Evolutionary conservation across 1,284 basidiomycete species (phyloP).

Genomic region (Volvariella surrecta): DNA sequence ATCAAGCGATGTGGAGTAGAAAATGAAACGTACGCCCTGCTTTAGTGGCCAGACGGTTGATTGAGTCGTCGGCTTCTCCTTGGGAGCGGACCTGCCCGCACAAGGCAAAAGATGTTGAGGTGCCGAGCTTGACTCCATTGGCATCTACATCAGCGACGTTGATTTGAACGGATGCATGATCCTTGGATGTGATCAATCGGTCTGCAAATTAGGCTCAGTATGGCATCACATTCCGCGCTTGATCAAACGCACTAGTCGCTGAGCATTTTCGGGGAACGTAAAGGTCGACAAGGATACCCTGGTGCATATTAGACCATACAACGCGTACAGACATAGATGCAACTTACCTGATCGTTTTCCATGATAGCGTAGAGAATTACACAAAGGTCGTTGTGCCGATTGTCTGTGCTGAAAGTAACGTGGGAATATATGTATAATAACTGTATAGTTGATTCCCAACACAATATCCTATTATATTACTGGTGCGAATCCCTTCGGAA

Average conservation of each 20-base stretch:
- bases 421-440: background rate
- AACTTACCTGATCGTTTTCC: slow-evolving; percentile 72
- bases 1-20: background rate
- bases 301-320: slow-evolving; percentile 1
- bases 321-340: background rate
- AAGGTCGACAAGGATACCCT: slow-evolving; percentile 99
- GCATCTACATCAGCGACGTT: slow-evolving; percentile 93
- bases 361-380: slow-evolving; percentile 31
- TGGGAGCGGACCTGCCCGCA: slow-evolving; percentile 90
- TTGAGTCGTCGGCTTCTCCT: slow-evolving; percentile 94
- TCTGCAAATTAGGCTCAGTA: slow-evolving; percentile 33
- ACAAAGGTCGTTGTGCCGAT: background rate
- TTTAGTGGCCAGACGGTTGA: slow-evolving; percentile 95
- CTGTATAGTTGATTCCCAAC: slow-evolving; percentile 1
- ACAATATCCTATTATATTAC: background rate
- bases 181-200: slow-evolving; percentile 96
- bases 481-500: slow-evolving; percentile 62
- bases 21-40: slow-evolving; percentile 71
- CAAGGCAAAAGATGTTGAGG: slow-evolving; percentile 90
- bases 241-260: slow-evolving; percentile 72
- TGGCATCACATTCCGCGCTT: slow-evolving; percentile 9
- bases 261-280: slow-evolving; percentile 99
- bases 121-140: slow-evolving; percentile 81
- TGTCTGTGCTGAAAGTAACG: background rate
- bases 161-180: slow-evolving; percentile 98